Base-by-base conservation (phyloP, 208 protist species). In the Leptomonas pyrrhocoris region DNA sequence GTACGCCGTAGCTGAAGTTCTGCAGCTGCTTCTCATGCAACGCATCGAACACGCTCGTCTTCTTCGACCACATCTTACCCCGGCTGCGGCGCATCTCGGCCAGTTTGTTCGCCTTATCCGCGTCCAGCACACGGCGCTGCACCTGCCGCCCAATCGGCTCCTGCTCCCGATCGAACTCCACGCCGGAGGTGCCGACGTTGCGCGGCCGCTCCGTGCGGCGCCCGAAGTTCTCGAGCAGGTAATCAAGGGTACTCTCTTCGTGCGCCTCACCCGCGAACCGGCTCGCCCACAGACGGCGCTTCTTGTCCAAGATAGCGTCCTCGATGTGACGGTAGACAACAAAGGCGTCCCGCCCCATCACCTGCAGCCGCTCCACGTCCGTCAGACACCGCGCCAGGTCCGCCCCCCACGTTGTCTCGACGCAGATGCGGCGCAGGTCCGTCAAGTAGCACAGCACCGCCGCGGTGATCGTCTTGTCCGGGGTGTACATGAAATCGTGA, bases 131-230 rank as follows among this genome's bases (percentile, higher is more conserved):
- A 65, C 93, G 88, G 11, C 93, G 86, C 79, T 97, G 93, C 79
- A 95, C 89, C 54, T 95, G 83, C 19, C 93, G 83, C 27, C 90
- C 90, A 74, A 97, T 95, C 19, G 93, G 93, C 74, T 97, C 93
- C 78, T 95, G 86, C 82, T 97, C 93, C 1, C 93, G 81, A 64
- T 97, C 93, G 63, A 95, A 97, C 81, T 97, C 90, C 1, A 85
- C 84, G 50, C 93, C 93, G 38, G 84, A 92, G 8, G 81, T 88
- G 66, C 86, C 87, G 5, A 87, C 85, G 53, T 92, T 92, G 12
- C 73, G 67, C 62, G 60, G 78, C 19, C 83, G 80, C 46, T 93
- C 86, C 2, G 86, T 71, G 51, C 93, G 90, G 3, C 88, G 84
- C 18, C 90, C 86, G 76, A 97, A 94, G 85, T 97, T 95, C 65